These are phyloP conservation scores for Climacium dendroides DNA, from an alignment of 225 moss, liverwort and hornwort species.

Conservation along the genomic window DNA sequence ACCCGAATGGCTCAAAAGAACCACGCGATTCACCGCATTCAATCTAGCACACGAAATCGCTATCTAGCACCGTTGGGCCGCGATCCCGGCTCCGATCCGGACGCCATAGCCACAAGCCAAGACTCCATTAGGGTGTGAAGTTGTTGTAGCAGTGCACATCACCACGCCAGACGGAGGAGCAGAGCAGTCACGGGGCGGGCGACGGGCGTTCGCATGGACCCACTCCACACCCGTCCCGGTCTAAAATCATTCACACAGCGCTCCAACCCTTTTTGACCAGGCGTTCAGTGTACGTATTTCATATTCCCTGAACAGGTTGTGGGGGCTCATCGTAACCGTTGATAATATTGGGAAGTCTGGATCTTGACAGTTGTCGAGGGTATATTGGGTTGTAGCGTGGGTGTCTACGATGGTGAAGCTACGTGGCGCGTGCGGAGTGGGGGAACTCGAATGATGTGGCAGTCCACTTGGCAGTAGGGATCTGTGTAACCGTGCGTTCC, in stretches of 20 bases:
- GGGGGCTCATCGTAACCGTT: not conserved
- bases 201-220: not conserved
- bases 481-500: not conserved
- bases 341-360: not conserved
- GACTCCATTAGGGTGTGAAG: not conserved
- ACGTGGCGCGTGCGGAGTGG: not conserved
- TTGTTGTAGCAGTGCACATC: not conserved
- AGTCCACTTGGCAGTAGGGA: not conserved
- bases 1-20: not conserved
- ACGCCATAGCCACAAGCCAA: not conserved
- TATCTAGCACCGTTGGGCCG: not conserved
- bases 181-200: not conserved
- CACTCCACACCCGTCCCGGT: not conserved
- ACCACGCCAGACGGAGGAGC: not conserved
- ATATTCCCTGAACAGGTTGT: not conserved
- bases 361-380: not conserved
- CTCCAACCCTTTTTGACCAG: constrained; percentile 9
- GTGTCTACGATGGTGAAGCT: not conserved
- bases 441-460: not conserved
- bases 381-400: not conserved
- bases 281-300: not conserved
- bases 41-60: not conserved
- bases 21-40: not conserved
- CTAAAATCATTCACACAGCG: not conserved
- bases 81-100: not conserved